Conservation (phyloP, 495 filamentous ascomycete species). For the Xylaria venustula region DNA sequence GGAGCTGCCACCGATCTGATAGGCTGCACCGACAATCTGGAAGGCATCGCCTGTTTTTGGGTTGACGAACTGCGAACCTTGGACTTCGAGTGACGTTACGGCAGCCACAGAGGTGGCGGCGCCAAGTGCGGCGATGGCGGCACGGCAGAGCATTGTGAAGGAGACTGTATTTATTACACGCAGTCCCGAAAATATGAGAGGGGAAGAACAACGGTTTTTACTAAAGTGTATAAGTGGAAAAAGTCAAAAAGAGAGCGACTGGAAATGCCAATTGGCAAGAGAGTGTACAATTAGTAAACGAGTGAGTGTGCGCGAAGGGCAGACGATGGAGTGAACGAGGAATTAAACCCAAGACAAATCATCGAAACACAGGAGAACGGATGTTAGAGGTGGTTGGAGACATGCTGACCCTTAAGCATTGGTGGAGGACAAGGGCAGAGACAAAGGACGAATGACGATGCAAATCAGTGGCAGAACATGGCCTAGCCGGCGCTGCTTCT, state of each 20-base stretch:
- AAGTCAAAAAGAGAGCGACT: slow-evolving; percentile 16
- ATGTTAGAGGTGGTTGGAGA: slow-evolving; percentile 13
- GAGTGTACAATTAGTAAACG: slow-evolving; percentile 3
- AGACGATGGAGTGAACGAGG: slow-evolving; percentile 17
- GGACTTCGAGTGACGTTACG: slow-evolving; percentile 68
- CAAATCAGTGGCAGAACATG: neutral
- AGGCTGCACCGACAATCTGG: slow-evolving; percentile 88
- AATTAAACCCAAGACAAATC: neutral
- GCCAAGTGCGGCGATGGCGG: slow-evolving; percentile 45
- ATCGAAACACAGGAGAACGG: slow-evolving; percentile 13
- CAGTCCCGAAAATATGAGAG: neutral
- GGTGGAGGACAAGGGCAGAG: neutral
- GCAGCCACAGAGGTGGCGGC: slow-evolving; percentile 58
- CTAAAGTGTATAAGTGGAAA: slow-evolving; percentile 10
- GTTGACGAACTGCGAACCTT: slow-evolving; percentile 82
- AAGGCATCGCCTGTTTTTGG: slow-evolving; percentile 73
- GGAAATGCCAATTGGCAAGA: slow-evolving; percentile 12
- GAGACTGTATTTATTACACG: neutral
- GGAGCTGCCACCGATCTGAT: slow-evolving; percentile 87
- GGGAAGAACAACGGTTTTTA: neutral
- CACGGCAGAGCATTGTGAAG: slow-evolving; percentile 32
- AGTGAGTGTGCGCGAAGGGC: slow-evolving; percentile 9
- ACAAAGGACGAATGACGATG: slow-evolving; percentile 3
- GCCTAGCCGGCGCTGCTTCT: neutral
- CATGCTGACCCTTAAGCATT: slow-evolving; percentile 7